Conservation (phyloP, 129 eudicot genomes). For the Saposhnikovia divaricata region DNA sequence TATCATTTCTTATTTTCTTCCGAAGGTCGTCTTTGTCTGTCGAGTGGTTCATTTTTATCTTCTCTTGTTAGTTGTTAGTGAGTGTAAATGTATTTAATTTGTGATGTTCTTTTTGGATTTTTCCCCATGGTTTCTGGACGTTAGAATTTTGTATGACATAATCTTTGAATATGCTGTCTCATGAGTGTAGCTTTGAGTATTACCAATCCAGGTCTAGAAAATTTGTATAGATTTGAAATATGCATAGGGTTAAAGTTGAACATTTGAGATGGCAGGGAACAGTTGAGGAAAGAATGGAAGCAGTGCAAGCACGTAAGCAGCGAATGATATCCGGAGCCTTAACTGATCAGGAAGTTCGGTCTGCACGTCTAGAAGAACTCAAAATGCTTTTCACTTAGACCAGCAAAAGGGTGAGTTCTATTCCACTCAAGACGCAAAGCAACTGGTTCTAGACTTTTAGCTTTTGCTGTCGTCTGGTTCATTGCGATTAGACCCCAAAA, state of each 20-base stretch:
- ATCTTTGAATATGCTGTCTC: background rate
- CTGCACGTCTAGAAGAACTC: slow-evolving; percentile 83
- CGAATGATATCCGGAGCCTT: slow-evolving; percentile 93
- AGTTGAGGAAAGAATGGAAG: slow-evolving; percentile 96
- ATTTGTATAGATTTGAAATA: background rate
- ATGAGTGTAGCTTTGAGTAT: background rate
- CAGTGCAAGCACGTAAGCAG: slow-evolving; percentile 96
- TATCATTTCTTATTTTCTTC: background rate
- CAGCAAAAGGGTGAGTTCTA: slow-evolving; percentile 1
- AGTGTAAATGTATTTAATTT: background rate
- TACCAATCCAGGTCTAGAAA: background rate
- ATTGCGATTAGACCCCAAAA: background rate
- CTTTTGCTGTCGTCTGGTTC: background rate
- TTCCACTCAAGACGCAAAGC: background rate
- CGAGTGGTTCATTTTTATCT: background rate
- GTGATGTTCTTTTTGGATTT: background rate
- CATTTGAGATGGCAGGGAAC: slow-evolving; percentile 54
- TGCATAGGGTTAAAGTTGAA: background rate
- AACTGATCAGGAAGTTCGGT: slow-evolving; percentile 93
- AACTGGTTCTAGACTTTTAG: background rate
- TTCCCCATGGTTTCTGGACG: background rate
- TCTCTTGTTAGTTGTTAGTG: background rate
- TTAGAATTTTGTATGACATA: background rate
- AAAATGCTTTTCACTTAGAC: slow-evolving; percentile 86
- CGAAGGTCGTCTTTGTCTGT: background rate